These are phyloP conservation scores for Gracilaria domingensis DNA, from an alignment of 23 red algal species.

Conservation along the genomic window DNA sequence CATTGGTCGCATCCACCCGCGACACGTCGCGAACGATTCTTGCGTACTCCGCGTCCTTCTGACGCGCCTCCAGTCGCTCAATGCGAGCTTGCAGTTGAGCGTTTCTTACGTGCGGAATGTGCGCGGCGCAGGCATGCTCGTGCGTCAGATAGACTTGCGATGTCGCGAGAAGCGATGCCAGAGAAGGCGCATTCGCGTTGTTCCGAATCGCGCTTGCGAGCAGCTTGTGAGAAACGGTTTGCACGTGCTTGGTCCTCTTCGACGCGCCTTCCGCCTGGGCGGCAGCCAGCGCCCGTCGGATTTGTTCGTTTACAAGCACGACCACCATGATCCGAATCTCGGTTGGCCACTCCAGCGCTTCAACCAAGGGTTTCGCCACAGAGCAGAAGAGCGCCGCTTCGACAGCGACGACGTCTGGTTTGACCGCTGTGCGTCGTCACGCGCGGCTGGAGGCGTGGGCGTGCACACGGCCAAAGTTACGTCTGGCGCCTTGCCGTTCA, in stretches of 20 bases:
- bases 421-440: no score
- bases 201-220: constrained; percentile 9
- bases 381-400: no score
- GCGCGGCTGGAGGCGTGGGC: no score
- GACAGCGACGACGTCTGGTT: no score
- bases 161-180: not conserved
- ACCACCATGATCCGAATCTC: constrained; percentile 8
- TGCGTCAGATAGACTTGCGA: constrained; percentile 7
- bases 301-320: not conserved
- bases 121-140: constrained; percentile 11
- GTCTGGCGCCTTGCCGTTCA: no score
- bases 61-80: constrained; percentile 7
- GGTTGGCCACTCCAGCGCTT: no score
- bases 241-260: not conserved
- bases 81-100: constrained; percentile 4
- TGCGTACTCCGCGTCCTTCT: constrained; percentile 48
- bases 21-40: constrained; percentile 44
- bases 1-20: constrained; percentile 1
- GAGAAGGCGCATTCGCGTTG: not conserved
- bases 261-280: not conserved
- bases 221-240: constrained; percentile 18
- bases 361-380: no score
- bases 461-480: no score
- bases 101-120: not conserved
- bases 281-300: not conserved